Percentiles rank a stretch among this genome's conserved stretches.
Evolutionary conservation across 176 grass and related monocot species (phyloP).

Genomic region (Urochloa ruziziensis): DNA sequence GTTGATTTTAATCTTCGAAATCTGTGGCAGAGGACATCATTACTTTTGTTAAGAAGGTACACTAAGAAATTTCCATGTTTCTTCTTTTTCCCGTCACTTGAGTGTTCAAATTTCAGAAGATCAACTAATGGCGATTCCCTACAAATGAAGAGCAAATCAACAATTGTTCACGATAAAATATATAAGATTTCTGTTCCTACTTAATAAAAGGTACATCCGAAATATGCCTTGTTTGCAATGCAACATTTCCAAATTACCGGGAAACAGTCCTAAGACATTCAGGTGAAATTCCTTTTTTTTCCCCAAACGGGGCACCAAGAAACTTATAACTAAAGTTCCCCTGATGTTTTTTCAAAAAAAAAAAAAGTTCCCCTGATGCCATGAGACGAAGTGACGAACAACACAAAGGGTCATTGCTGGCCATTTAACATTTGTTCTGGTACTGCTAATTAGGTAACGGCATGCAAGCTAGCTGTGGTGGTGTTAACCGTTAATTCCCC

Average conservation of each 20-base stretch:
- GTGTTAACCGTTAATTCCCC: neutral
- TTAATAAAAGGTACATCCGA: neutral
- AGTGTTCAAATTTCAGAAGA: neutral
- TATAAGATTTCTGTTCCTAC: neutral
- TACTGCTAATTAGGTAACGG: neutral
- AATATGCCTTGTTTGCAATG: neutral
- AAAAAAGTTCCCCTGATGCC: neutral
- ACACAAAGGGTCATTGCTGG: too few species aligned
- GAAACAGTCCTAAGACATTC: neutral
- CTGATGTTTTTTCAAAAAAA: too few species aligned
- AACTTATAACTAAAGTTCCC: too few species aligned
- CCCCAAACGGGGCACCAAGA: too few species aligned
- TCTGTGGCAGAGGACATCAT: too few species aligned
- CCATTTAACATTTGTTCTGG: constrained; percentile 1
- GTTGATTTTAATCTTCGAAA: too few species aligned
- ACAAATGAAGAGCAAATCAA: neutral
- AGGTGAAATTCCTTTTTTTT: neutral
- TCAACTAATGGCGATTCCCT: neutral
- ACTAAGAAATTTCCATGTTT: too few species aligned
- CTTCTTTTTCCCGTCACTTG: too few species aligned
- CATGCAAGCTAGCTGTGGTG: neutral
- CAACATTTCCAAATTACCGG: neutral
- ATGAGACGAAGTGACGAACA: too few species aligned
- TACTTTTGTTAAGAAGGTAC: too few species aligned
- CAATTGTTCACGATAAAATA: neutral